phyloP scores from a whole-genome alignment of 2,329 filamentous ascomycete genomes.

The Epichloe gansuensis region DNA sequence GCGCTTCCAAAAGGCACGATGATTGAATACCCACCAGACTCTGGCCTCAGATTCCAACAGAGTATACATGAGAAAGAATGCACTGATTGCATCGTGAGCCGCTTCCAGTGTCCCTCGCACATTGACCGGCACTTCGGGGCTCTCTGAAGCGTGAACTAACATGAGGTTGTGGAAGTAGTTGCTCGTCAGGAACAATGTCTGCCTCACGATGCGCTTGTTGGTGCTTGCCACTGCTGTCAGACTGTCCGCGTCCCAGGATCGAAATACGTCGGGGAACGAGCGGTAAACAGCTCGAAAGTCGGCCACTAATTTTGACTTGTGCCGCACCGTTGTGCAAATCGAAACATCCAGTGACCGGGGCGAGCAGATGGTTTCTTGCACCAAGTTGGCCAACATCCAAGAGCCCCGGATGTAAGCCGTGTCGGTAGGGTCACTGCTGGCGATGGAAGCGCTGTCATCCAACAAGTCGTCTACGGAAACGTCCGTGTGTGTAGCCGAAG shows the following conservation, averaged over 20 bases:
- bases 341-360: constrained; percentile 63
- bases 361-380: constrained; percentile 65
- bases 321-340: constrained; percentile 53
- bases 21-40: constrained; percentile 80
- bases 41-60: constrained; percentile 59
- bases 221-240: constrained; percentile 43
- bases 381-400: constrained; percentile 68
- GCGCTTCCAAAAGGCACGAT: constrained; percentile 63
- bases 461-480: constrained; percentile 62
- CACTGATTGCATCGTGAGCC: constrained; percentile 59
- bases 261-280: constrained; percentile 60
- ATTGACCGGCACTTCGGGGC: constrained; percentile 51
- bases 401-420: constrained; percentile 63
- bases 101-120: constrained; percentile 60
- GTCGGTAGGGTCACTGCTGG: constrained; percentile 50
- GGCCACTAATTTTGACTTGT: constrained; percentile 57
- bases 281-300: constrained; percentile 61
- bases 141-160: constrained; percentile 63
- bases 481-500: constrained; percentile 68
- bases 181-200: constrained; percentile 67
- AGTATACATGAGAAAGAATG: constrained; percentile 62
- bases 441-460: constrained; percentile 47
- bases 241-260: constrained; percentile 51
- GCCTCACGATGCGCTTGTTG: constrained; percentile 56
- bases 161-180: constrained; percentile 78